These are phyloP conservation scores for Stramenopiles sp. DNA, from an alignment of 352 stramenopile genomes.

Conservation along the genomic window DNA sequence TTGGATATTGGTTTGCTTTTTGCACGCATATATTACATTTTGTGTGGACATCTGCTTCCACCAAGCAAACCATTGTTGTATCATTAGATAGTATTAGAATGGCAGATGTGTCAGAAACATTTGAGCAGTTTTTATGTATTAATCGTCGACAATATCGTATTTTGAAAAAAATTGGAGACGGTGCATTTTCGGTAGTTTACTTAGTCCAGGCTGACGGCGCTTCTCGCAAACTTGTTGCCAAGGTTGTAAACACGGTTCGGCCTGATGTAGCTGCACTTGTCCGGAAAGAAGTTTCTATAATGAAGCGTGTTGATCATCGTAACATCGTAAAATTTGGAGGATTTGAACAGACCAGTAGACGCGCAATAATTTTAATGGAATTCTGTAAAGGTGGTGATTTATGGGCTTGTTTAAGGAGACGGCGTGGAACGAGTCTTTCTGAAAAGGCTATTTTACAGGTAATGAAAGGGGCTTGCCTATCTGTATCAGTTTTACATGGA, in stretches of 20 bases:
- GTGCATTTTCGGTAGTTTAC: conserved; percentile 7
- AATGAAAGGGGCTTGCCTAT: conserved; percentile 9
- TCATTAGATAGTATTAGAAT: too few species aligned
- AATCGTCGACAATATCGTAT: too few species aligned
- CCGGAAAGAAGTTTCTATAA: not conserved
- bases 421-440: not conserved
- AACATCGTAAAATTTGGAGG: conserved; percentile 3
- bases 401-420: not conserved
- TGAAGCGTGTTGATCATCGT: not conserved
- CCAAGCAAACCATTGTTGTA: too few species aligned
- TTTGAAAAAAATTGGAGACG: too few species aligned
- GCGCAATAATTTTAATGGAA: not conserved
- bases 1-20: too few species aligned
- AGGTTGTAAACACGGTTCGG: not conserved
- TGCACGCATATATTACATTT: too few species aligned
- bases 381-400: conserved; percentile 3
- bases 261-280: not conserved
- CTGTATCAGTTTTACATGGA: conserved; percentile 22
- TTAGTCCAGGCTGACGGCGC: not conserved
- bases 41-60: too few species aligned
- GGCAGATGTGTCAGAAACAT: too few species aligned
- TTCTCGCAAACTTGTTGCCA: not conserved
- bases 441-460: conserved; percentile 8
- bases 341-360: not conserved
- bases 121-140: too few species aligned